Conservation (phyloP, 2,329 filamentous ascomycete species). For the Colletotrichum sp. region DNA sequence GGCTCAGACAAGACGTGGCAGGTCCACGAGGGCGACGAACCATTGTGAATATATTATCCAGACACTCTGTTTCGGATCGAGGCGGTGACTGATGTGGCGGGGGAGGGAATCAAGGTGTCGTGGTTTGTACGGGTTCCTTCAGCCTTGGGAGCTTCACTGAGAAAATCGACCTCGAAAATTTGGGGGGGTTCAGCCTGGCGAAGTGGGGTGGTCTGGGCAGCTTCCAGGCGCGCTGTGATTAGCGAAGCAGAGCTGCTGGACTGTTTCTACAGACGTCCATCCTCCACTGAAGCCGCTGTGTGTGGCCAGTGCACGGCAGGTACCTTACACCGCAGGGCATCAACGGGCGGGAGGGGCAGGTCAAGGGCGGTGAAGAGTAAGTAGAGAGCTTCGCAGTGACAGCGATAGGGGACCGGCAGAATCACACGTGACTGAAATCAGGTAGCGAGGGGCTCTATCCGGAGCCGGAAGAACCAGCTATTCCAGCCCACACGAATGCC, state of each 20-base stretch:
- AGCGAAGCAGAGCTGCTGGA: background rate
- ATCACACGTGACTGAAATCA: background rate
- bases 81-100: background rate
- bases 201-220: constrained; percentile 18
- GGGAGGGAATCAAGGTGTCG: constrained; percentile 6
- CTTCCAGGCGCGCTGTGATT: constrained; percentile 11
- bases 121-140: constrained; percentile 14
- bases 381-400: background rate
- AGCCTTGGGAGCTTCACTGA: constrained; percentile 20
- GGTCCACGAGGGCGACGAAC: background rate
- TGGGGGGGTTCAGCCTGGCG: constrained; percentile 22
- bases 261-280: constrained; percentile 18
- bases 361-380: background rate
- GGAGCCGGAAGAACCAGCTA: constrained; percentile 4
- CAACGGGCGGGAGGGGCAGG: background rate
- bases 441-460: constrained; percentile 6
- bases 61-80: constrained; percentile 12
- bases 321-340: background rate
- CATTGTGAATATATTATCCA: constrained; percentile 14
- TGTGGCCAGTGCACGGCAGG: background rate
- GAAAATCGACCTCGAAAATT: constrained; percentile 22
- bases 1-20: background rate
- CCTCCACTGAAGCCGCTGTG: constrained; percentile 2
- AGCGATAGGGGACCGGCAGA: background rate
- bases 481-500: constrained; percentile 18